A percentile compares a stretch with the other conserved stretches of the same genome.
Evolutionary conservation across 306 rosid species (phyloP).

Genomic region (Morella rubra): DNA sequence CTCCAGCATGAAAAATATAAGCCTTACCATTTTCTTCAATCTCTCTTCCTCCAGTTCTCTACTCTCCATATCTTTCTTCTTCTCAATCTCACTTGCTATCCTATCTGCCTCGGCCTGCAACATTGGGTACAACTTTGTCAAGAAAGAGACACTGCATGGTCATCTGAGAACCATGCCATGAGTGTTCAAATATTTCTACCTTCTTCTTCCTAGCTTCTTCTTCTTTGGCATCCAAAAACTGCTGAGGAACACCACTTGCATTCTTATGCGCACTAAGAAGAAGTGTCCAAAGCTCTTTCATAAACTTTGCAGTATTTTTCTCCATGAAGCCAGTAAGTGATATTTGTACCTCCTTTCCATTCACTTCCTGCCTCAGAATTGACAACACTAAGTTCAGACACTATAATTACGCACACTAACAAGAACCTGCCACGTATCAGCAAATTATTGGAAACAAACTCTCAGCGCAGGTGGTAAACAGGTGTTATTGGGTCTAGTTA

Average conservation of each 20-base stretch:
- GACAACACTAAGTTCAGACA: conserved; percentile 9
- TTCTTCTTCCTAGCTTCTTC: conserved; percentile 81
- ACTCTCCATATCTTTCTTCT: conserved; percentile 73
- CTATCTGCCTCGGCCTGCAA: conserved; percentile 82
- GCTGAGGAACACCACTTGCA: conserved; percentile 97
- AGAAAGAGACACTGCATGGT: conserved; percentile 15
- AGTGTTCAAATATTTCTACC: conserved; percentile 38
- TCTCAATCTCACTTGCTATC: conserved; percentile 79
- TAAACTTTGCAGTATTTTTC: conserved; percentile 90
- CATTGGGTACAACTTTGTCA: conserved; percentile 17
- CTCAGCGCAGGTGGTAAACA: conserved; percentile 5
- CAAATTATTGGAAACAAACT: not conserved
- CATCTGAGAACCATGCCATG: conserved; percentile 11
- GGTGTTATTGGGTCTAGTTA: not conserved
- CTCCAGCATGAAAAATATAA: conserved; percentile 65
- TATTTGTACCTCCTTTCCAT: conserved; percentile 91
- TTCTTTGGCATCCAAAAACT: conserved; percentile 91
- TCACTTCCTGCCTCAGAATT: conserved; percentile 57
- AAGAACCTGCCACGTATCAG: not conserved
- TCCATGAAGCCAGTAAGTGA: conserved; percentile 98
- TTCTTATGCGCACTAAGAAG: conserved; percentile 92
- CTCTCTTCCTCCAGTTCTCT: conserved; percentile 72
- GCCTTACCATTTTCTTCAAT: conserved; percentile 77
- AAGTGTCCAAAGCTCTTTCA: conserved; percentile 93
- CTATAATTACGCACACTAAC: not conserved